phyloP scores from a whole-genome alignment of 2,329 filamentous ascomycete genomes.

The Fusarium pseudoanthophilum region DNA sequence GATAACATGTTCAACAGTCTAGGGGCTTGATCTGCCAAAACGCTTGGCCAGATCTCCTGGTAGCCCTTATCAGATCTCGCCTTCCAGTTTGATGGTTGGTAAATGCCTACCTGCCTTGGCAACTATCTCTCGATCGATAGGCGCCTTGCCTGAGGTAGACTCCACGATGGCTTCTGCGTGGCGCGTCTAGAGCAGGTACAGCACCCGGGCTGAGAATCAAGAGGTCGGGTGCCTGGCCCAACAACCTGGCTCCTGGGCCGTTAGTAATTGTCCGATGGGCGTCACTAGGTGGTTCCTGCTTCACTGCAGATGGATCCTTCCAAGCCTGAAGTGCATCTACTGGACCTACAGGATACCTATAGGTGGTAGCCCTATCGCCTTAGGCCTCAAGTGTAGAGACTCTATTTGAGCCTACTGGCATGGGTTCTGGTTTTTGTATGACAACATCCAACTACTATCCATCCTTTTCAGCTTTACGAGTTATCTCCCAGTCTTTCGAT shows the following conservation, averaged over 20 bases:
- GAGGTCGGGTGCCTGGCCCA: conserved; percentile 5
- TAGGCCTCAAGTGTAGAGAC: neutral
- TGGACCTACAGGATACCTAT: neutral
- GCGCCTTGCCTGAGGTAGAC: neutral
- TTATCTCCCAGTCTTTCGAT: neutral
- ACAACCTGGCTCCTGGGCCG: conserved; percentile 18
- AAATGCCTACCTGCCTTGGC: neutral
- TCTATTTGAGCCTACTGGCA: neutral
- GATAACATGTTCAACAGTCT: neutral
- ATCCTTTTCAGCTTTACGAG: neutral
- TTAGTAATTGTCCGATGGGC: neutral
- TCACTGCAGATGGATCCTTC: neutral
- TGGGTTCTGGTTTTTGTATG: neutral
- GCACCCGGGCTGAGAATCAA: neutral
- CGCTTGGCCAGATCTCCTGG: neutral
- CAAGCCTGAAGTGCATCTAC: neutral
- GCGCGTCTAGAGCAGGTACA: conserved; percentile 2
- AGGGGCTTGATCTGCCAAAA: neutral
- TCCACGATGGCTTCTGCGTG: conserved; percentile 21
- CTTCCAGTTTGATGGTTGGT: neutral
- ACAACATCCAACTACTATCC: neutral
- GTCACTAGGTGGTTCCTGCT: neutral
- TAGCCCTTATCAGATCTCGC: neutral
- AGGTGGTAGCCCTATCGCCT: neutral
- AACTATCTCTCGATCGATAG: neutral